phyloP scores from a whole-genome alignment of 1,284 basidiomycete species.

The Trichosporon faecale region DNA sequence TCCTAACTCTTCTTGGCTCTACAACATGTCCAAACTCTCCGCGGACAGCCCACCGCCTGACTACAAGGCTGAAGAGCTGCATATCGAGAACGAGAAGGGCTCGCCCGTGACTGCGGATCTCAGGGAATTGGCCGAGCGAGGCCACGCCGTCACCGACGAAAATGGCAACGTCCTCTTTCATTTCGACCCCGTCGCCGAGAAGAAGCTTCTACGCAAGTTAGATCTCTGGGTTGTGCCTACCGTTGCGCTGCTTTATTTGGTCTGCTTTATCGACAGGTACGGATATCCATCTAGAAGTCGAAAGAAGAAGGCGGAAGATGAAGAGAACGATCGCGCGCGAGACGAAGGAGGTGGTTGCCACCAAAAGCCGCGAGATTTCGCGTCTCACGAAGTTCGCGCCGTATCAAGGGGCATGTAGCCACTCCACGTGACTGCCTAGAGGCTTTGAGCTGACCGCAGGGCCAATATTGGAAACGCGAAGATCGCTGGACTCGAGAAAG shows the following conservation, averaged over 20 bases:
- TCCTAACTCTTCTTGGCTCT: neutral
- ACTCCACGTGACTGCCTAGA: too few species aligned
- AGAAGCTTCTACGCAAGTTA: constrained; percentile 27
- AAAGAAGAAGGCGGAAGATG: too few species aligned
- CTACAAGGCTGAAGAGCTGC: neutral
- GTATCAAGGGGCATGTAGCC: too few species aligned
- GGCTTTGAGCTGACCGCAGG: too few species aligned
- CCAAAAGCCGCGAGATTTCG: too few species aligned
- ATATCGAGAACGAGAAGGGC: neutral
- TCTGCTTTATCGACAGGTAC: constrained; percentile 22
- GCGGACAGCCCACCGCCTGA: neutral
- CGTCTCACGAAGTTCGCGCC: too few species aligned
- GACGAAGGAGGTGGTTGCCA: too few species aligned
- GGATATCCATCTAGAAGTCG: too few species aligned
- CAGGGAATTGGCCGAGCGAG: constrained; percentile 16
- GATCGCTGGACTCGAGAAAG: constrained; percentile 27
- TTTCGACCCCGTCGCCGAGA: constrained; percentile 26
- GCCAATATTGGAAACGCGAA: constrained; percentile 31
- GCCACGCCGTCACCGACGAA: constrained; percentile 19
- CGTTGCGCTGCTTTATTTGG: constrained; percentile 25
- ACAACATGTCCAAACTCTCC: neutral
- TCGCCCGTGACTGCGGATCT: neutral
- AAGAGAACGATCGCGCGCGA: too few species aligned
- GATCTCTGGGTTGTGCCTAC: constrained; percentile 28
- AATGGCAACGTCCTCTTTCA: constrained; percentile 17